phyloP scores from a whole-genome alignment of 2,329 filamentous ascomycete species.

The Pestalotiopsis sp. region DNA sequence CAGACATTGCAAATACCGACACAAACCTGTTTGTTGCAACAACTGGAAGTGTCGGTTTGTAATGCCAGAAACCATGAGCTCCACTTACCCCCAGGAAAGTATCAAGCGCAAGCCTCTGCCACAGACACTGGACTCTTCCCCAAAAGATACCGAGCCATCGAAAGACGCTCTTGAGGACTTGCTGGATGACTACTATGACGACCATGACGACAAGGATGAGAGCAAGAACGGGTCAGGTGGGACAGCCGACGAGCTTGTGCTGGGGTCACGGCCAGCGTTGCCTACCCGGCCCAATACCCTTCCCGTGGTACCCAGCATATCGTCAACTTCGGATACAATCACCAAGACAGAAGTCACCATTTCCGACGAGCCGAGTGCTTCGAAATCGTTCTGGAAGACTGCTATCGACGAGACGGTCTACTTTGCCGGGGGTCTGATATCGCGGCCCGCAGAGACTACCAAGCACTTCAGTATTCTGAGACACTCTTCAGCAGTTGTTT shows the following conservation, averaged over 20 bases:
- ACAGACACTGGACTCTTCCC: background rate
- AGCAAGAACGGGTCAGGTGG: background rate
- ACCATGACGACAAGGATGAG: background rate
- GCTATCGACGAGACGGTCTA: conserved; percentile 61
- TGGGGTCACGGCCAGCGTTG: conserved; percentile 9
- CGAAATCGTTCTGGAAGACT: conserved; percentile 41
- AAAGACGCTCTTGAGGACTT: conserved; percentile 11
- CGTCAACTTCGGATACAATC: background rate
- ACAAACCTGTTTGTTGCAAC: background rate
- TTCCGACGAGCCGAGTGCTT: background rate
- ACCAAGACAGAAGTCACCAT: background rate
- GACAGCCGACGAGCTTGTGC: background rate
- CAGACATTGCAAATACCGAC: too few species aligned
- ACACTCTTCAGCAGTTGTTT: conserved; percentile 63
- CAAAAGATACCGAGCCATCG: background rate
- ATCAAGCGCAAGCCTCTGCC: conserved; percentile 3
- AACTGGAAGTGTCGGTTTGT: background rate
- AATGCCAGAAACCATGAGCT: background rate
- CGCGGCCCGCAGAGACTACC: conserved; percentile 63
- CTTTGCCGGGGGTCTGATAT: conserved; percentile 64
- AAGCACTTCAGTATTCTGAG: conserved; percentile 67
- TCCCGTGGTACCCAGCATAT: background rate
- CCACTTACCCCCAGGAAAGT: background rate
- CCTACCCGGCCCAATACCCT: conserved; percentile 8
- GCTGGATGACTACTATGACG: conserved; percentile 7